phyloP scores from a whole-genome alignment of 495 filamentous ascomycete species.

The Penicillium steckii region DNA sequence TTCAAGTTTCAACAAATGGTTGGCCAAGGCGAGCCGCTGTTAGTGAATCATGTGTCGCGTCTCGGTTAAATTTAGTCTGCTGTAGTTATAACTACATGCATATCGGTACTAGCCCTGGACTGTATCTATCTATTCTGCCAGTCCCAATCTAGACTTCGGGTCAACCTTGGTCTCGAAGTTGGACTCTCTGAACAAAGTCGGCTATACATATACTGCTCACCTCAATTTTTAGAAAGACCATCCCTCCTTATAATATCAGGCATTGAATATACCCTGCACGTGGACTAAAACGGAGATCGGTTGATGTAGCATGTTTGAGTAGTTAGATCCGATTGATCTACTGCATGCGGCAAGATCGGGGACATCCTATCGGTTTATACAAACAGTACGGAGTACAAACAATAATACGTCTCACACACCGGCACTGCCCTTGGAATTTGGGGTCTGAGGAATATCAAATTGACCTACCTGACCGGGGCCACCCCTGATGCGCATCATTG shows the following conservation, averaged over 20 bases:
- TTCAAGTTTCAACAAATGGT: background rate
- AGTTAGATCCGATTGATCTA: background rate
- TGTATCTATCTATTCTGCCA: background rate
- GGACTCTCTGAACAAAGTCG: too few relatives aligned
- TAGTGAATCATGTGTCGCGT: background rate
- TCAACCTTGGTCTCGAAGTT: too few relatives aligned
- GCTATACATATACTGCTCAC: too few relatives aligned
- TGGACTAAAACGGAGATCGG: background rate
- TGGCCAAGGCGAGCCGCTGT: background rate
- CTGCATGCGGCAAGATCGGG: background rate
- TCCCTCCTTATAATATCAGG: background rate
- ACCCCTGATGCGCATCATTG: constrained; percentile 13
- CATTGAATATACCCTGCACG: background rate
- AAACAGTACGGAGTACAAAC: too few relatives aligned
- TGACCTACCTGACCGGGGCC: constrained; percentile 4
- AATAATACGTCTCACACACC: background rate
- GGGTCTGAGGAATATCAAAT: constrained; percentile 6
- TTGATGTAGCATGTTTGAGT: too few relatives aligned
- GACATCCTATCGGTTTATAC: background rate
- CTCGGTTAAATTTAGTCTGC: background rate
- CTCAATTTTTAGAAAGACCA: too few relatives aligned
- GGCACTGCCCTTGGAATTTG: background rate
- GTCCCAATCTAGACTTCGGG: background rate
- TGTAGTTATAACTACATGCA: too few relatives aligned
- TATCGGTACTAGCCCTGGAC: background rate